Percentiles rank a stretch among this genome's conserved stretches.
These are phyloP conservation scores for Gracilaria domingensis DNA, from an alignment of 23 red algal species.

Conservation along the genomic window DNA sequence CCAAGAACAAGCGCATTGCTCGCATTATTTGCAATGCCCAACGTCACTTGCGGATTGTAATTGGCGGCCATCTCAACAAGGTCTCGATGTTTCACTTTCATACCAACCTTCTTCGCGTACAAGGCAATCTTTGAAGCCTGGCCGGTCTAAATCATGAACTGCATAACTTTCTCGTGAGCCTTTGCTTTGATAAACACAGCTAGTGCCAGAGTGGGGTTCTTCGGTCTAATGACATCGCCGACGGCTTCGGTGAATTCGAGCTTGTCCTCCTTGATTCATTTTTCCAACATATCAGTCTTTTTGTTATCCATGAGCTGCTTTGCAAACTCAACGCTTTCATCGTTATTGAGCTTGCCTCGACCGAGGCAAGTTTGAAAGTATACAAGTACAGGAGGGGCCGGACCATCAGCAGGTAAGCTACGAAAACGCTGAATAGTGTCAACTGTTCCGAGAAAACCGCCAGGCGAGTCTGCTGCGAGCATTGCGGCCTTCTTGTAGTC, in stretches of 20 bases:
- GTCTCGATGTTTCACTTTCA: slow-evolving; percentile 74
- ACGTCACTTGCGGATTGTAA: slow-evolving; percentile 78
- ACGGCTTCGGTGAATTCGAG: slow-evolving; percentile 84
- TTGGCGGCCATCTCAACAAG: slow-evolving; percentile 76
- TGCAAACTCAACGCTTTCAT: slow-evolving; percentile 78
- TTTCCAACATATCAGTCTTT: slow-evolving; percentile 77
- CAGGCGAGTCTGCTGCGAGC: slow-evolving; percentile 88
- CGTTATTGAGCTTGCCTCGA: slow-evolving; percentile 84
- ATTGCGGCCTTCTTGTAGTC: slow-evolving; percentile 85
- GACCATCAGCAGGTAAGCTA: slow-evolving; percentile 51
- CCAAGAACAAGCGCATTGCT: slow-evolving; percentile 75
- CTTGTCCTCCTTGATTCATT: slow-evolving; percentile 96
- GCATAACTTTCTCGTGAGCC: slow-evolving; percentile 91
- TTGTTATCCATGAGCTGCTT: slow-evolving; percentile 67
- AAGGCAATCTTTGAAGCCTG: slow-evolving; percentile 74
- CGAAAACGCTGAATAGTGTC: slow-evolving; percentile 85
- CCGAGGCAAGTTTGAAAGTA: slow-evolving; percentile 97
- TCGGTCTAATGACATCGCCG: slow-evolving; percentile 77
- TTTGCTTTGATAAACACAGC: slow-evolving; percentile 90
- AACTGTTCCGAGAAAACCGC: slow-evolving; percentile 75
- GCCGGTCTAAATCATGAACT: slow-evolving; percentile 74
- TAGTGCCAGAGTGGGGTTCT: slow-evolving; percentile 70
- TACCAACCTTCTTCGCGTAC: slow-evolving; percentile 85
- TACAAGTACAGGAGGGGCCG: slow-evolving; percentile 70
- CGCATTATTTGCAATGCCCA: slow-evolving; percentile 80